Conservation (phyloP, 768 basidiomycete genomes). For the Guyanaporus albipodus region DNA sequence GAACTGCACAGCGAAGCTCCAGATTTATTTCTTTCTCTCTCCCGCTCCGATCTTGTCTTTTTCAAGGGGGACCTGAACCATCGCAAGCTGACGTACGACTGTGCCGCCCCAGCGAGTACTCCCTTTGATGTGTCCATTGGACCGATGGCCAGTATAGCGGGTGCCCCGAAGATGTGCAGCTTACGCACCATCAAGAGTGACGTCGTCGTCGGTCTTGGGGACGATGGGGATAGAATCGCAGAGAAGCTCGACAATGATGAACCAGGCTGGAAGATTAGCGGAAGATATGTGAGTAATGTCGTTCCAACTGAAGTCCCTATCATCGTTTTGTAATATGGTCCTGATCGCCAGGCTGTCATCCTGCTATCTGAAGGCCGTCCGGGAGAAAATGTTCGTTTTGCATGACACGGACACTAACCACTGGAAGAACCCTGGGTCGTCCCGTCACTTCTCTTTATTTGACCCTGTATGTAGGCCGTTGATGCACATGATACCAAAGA, state of each 20-base stretch:
- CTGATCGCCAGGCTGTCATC: constrained; percentile 64
- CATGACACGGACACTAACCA: too few species aligned
- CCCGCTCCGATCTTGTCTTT: constrained; percentile 82
- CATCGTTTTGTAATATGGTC: constrained; percentile 14
- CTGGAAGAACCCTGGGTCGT: too few species aligned
- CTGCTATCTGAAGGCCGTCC: constrained; percentile 85
- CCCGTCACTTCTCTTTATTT: too few species aligned
- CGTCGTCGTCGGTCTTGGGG: constrained; percentile 84
- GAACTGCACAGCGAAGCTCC: constrained; percentile 79
- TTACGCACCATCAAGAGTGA: constrained; percentile 93
- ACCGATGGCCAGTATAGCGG: constrained; percentile 83
- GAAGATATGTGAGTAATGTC: constrained; percentile 77
- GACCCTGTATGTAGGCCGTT: too few species aligned
- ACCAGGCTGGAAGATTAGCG: constrained; percentile 95
- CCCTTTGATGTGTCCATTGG: constrained; percentile 91
- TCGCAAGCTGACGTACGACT: constrained; percentile 85
- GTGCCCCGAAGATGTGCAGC: constrained; percentile 83
- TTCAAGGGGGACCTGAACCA: constrained; percentile 97
- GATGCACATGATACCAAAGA: too few species aligned
- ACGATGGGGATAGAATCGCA: constrained; percentile 63
- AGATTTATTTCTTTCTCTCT: constrained; percentile 88
- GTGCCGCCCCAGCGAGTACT: constrained; percentile 80
- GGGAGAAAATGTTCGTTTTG: constrained; percentile 82
- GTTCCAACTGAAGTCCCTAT: neutral
- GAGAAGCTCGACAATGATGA: constrained; percentile 81